These are phyloP conservation scores for Trichoderma sp. DNA, from an alignment of 2,329 filamentous ascomycete species.

Conservation along the genomic window DNA sequence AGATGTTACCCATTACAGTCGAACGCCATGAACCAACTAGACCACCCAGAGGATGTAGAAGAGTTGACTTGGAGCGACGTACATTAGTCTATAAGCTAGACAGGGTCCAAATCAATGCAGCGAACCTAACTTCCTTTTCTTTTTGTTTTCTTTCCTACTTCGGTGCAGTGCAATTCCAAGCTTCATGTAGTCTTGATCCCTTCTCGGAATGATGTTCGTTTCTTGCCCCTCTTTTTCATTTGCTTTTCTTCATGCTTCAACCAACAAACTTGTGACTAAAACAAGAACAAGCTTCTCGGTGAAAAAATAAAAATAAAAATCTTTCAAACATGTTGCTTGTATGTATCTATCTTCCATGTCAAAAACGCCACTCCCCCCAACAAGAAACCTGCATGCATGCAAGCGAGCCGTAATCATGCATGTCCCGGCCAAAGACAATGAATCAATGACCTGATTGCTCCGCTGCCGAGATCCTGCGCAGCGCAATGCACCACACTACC, in stretches of 20 bases:
- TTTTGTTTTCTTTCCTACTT: background rate
- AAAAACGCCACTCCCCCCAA: background rate
- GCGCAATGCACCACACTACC: background rate
- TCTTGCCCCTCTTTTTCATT: background rate
- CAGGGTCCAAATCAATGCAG: background rate
- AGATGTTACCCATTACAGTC: constrained; percentile 29
- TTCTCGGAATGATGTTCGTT: background rate
- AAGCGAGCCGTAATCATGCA: background rate
- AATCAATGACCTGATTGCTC: background rate
- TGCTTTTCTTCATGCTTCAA: background rate
- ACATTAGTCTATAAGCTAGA: background rate
- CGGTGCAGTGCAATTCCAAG: background rate
- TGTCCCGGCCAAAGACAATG: background rate
- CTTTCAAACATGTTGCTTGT: background rate
- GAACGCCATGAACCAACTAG: constrained; percentile 33
- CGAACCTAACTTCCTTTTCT: too few species aligned
- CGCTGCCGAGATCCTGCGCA: background rate
- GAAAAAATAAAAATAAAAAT: background rate
- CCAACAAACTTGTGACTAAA: background rate
- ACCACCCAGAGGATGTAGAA: constrained; percentile 28
- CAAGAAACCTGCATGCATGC: background rate
- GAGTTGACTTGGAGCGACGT: background rate
- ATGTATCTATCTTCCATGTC: background rate
- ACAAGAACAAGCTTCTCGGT: background rate
- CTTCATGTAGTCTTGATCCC: background rate